Percentiles rank a stretch among this genome's conserved stretches.
Evolutionary conservation across 2,329 filamentous ascomycete species (phyloP).

Genomic region (Ceratocystis cacaofunesta): DNA sequence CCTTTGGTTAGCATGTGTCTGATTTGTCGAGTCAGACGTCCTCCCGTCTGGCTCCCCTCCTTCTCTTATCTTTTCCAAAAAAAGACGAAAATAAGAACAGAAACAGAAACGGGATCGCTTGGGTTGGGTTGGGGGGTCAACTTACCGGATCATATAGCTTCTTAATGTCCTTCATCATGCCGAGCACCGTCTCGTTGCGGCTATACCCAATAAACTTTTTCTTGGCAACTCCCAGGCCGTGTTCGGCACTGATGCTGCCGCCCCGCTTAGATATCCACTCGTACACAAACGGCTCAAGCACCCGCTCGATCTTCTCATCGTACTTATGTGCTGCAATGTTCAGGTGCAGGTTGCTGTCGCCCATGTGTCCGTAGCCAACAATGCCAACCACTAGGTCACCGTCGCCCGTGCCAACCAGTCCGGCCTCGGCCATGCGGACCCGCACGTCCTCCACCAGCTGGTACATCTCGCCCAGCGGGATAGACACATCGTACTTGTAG

Average conservation of each 20-base stretch:
- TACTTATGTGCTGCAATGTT: constrained; percentile 75
- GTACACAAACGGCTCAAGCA: constrained; percentile 88
- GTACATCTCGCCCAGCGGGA: constrained; percentile 79
- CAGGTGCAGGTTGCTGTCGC: constrained; percentile 86
- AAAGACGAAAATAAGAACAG: too few relatives aligned
- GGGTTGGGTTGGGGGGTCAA: constrained; percentile 13
- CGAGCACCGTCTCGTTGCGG: constrained; percentile 71
- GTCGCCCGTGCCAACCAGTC: constrained; percentile 62
- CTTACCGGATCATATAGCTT: constrained; percentile 84
- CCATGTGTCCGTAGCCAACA: constrained; percentile 97
- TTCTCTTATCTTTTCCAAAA: too few relatives aligned
- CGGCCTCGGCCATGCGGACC: constrained; percentile 54
- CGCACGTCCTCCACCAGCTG: constrained; percentile 73
- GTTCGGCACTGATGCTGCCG: constrained; percentile 93
- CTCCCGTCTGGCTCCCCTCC: background rate
- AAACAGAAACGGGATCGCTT: too few relatives aligned
- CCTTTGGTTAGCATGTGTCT: background rate
- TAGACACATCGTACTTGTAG: constrained; percentile 97
- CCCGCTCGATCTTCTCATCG: constrained; percentile 72
- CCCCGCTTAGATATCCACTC: constrained; percentile 84
- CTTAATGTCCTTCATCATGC: constrained; percentile 91
- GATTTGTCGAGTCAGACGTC: background rate
- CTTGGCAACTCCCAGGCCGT: constrained; percentile 87
- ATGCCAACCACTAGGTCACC: constrained; percentile 52
- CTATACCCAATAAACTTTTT: constrained; percentile 92